A percentile compares a stretch with the other conserved stretches of the same genome.
Conservation (phyloP, 169 alveolate species). For the Plasmodium gonderi region DNA sequence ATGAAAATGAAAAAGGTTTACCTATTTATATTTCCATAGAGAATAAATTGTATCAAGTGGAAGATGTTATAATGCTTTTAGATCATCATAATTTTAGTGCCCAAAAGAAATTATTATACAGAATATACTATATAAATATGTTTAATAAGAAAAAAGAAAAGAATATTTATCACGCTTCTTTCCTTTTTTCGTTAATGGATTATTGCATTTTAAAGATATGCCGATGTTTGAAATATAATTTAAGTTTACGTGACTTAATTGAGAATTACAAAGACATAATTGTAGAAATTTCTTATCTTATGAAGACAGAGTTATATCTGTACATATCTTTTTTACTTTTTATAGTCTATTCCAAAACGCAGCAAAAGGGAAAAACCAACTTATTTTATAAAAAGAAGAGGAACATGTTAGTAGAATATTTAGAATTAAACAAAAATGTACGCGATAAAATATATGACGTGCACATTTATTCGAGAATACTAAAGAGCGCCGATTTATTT, state of each 20-base stretch:
- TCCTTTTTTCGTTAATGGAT: constrained; percentile 71
- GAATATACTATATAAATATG: constrained; percentile 59
- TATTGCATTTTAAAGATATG: constrained; percentile 56
- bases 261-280: constrained; percentile 44
- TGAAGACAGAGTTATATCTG: constrained; percentile 60
- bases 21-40: constrained; percentile 52
- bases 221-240: constrained; percentile 36
- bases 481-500: constrained; percentile 57
- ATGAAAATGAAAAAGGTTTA: constrained; percentile 32
- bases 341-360: constrained; percentile 24
- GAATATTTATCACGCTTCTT: constrained; percentile 21
- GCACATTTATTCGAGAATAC: constrained; percentile 30
- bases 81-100: constrained; percentile 20
- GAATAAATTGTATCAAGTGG: constrained; percentile 43
- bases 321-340: constrained; percentile 67
- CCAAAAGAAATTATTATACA: constrained; percentile 64
- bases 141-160: background rate
- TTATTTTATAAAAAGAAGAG: constrained; percentile 43
- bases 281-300: constrained; percentile 9
- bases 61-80: constrained; percentile 30
- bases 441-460: constrained; percentile 30
- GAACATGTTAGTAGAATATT: constrained; percentile 6
- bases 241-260: constrained; percentile 13
- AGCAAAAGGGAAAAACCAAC: constrained; percentile 11
- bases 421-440: constrained; percentile 8